Percentiles rank a stretch among this genome's conserved stretches.
phyloP scores from a whole-genome alignment of 192 early-diverging fungal species.

The Piromyces sp. region DNA sequence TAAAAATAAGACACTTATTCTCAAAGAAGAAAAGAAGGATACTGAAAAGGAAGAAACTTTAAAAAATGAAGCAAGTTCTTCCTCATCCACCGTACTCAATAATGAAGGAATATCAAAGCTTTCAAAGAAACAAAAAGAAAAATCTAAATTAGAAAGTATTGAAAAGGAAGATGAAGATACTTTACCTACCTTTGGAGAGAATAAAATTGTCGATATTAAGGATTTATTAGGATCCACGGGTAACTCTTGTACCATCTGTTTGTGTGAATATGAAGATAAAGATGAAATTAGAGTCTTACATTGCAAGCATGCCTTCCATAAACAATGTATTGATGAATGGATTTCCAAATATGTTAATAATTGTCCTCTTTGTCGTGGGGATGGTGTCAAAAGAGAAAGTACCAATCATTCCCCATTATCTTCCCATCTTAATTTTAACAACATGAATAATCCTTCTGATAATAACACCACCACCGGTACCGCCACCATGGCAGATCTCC shows the following conservation, averaged over 20 bases:
- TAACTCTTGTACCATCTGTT: slow-evolving; percentile 73
- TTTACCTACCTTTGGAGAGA: neutral
- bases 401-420: no score
- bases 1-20: neutral
- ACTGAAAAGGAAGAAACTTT: no score
- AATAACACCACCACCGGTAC: neutral
- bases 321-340: slow-evolving; percentile 55
- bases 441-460: neutral
- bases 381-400: neutral
- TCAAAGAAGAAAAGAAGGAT: neutral
- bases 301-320: slow-evolving; percentile 80
- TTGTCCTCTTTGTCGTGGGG: neutral
- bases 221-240: neutral
- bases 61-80: no score
- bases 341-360: neutral
- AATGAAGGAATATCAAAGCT: no score
- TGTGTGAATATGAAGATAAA: slow-evolving; percentile 75
- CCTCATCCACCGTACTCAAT: no score
- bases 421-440: neutral
- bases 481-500: no score
- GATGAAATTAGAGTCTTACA: slow-evolving; percentile 62
- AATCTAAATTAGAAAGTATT: neutral
- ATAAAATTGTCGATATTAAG: neutral
- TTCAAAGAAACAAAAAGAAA: neutral
- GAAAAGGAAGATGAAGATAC: neutral